These are phyloP conservation scores for Aspergillus quadrilineatus DNA, from an alignment of 2,329 filamentous ascomycete genomes.

Conservation along the genomic window DNA sequence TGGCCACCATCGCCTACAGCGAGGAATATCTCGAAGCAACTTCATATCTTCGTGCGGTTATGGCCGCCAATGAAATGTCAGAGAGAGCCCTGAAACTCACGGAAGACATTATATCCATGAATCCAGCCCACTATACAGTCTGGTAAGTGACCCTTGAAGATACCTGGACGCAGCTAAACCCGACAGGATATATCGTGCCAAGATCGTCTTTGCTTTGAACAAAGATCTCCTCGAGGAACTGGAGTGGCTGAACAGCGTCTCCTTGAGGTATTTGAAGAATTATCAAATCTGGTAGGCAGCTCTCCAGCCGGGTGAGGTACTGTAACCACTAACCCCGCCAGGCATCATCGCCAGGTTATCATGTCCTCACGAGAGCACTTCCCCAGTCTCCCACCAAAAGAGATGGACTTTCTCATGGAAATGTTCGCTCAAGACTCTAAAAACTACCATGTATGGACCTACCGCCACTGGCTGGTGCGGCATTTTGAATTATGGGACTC, in stretches of 20 bases:
- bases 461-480: slow-evolving; percentile 76
- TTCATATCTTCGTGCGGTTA: slow-evolving; percentile 88
- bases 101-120: slow-evolving; percentile 85
- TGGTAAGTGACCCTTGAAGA: slow-evolving; percentile 57
- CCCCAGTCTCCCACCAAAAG: slow-evolving; percentile 60
- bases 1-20: slow-evolving; percentile 90
- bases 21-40: slow-evolving; percentile 90
- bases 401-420: slow-evolving; percentile 70
- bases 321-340: slow-evolving; percentile 25
- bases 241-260: slow-evolving; percentile 79
- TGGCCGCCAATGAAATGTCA: slow-evolving; percentile 83
- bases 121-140: slow-evolving; percentile 96
- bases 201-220: slow-evolving; percentile 67
- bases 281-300: slow-evolving; percentile 83
- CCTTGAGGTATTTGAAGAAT: slow-evolving; percentile 86
- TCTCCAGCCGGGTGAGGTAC: no score
- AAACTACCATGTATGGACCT: slow-evolving; percentile 99
- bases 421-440: slow-evolving; percentile 89
- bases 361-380: slow-evolving; percentile 50
- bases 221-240: slow-evolving; percentile 71
- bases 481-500: slow-evolving; percentile 60
- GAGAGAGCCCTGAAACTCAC: slow-evolving; percentile 77
- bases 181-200: slow-evolving; percentile 76
- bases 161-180: slow-evolving; percentile 11
- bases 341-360: slow-evolving; percentile 60